Evolutionary conservation across 2,329 filamentous ascomycete species (phyloP), one percentile per base, ranked within the genome.

Genomic region (Penicillium occitanis): DNA sequence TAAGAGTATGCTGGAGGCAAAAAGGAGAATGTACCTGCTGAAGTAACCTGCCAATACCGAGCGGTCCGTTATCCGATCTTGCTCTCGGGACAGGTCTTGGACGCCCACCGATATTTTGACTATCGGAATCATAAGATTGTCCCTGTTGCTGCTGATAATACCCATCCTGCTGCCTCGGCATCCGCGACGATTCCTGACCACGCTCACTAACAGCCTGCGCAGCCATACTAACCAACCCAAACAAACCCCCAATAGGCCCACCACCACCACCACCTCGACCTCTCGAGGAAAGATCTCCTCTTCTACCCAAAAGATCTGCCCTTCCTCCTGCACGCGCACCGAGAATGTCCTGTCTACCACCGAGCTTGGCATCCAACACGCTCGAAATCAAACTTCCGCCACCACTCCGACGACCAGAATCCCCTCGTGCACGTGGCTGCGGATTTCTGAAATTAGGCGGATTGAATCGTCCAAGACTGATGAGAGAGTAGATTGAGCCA

Each of bases 141-240:
- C 48, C 13, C 2, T 33, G 58, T 13, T 46, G 13, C 13, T 61
- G 19, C 22, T 61, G 58, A n/a, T n/a, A n/a, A 44, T 37, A 46
- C 11, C 30, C 10, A 22, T 55, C 8, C 8, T 33, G 30, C 30
- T 35, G 51, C 22, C 51, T 22, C 17, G 17, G 2, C 17, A 19
- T 3, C 8, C 17, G n/a, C n/a, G 51, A 37, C 7, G 28, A 35
- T 1, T 58, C 17, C 25, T 50, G 51, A 8, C 44, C 57, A 11
- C 37, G 63, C 53, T 61, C 58, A 22, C 57, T 30, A 17, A 65
- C 30, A 22, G 63, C 48, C n/a, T 65, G 33, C 42, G 42, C 25
- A 10, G 53, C 63, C 35, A 46, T 65, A 19, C 57, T 37, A 22
- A 58, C 57, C n/a, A 65, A 33, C 8, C 57, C 46, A 13, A 62